Conservation (phyloP, 1,284 basidiomycete species). For the Amylostereum chailletii region DNA sequence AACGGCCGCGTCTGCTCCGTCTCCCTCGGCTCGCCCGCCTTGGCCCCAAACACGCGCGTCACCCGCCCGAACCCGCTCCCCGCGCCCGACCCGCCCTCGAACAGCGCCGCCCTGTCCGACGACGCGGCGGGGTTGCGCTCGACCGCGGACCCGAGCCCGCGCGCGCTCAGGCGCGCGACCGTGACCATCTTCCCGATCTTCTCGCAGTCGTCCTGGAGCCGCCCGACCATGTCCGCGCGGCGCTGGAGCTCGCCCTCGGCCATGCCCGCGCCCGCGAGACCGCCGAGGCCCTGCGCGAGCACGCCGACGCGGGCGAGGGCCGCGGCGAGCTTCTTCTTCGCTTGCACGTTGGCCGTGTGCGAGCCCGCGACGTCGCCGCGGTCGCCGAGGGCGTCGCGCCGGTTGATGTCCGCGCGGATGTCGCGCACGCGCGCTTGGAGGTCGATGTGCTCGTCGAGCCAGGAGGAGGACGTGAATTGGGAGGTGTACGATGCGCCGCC, state of each 20-base stretch:
- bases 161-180: constrained; percentile 50
- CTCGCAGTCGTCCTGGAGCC: constrained; percentile 80
- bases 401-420: constrained; percentile 77
- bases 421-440: constrained; percentile 69
- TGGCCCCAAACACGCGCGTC: constrained; percentile 72
- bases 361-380: constrained; percentile 65
- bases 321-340: constrained; percentile 76
- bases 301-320: constrained; percentile 60
- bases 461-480: constrained; percentile 66
- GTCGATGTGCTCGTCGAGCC: constrained; percentile 80
- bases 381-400: constrained; percentile 76
- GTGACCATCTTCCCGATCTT: constrained; percentile 74
- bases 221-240: constrained; percentile 75
- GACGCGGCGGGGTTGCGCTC: constrained; percentile 37
- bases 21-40: constrained; percentile 56
- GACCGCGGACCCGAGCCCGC: constrained; percentile 26
- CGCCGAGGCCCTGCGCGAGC: constrained; percentile 64
- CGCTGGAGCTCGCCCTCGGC: constrained; percentile 79
- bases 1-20: constrained; percentile 82
- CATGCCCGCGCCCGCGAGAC: constrained; percentile 59
- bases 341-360: constrained; percentile 75
- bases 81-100: constrained; percentile 26
- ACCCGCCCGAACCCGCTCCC: constrained; percentile 34
- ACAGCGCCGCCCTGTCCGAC: constrained; percentile 56
- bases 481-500: constrained; percentile 19